These are phyloP conservation scores for Baudoinia panamericana DNA, from an alignment of 495 filamentous ascomycete species.

Conservation along the genomic window DNA sequence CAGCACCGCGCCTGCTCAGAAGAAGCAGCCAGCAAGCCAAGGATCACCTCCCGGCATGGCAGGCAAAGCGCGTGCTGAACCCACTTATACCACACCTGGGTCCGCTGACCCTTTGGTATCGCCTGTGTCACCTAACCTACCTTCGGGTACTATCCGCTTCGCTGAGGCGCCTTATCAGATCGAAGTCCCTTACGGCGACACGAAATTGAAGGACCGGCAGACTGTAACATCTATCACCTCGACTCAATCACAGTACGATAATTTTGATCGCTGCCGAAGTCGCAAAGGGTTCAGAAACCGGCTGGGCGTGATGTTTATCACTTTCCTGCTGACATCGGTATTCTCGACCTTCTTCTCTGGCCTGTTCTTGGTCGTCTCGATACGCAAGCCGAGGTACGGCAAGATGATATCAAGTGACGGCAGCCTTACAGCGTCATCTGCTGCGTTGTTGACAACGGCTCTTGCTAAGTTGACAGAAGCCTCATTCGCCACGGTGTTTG, in stretches of 20 bases:
- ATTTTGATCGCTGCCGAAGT: conserved; percentile 21
- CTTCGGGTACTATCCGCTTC: conserved; percentile 3
- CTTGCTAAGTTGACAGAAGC: conserved; percentile 64
- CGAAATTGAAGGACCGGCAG: background rate
- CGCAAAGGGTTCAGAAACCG: conserved; percentile 22
- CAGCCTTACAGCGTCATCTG: conserved; percentile 40
- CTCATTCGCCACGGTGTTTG: conserved; percentile 64
- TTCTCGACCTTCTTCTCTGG: conserved; percentile 56
- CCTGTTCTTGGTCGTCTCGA: conserved; percentile 46
- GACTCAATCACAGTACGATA: conserved; percentile 7
- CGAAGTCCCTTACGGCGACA: background rate
- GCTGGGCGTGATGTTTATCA: conserved; percentile 36
- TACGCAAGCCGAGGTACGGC: conserved; percentile 48
- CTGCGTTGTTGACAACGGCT: conserved; percentile 46
- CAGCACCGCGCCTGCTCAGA: background rate
- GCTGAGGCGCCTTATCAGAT: background rate
- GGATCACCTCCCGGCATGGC: background rate
- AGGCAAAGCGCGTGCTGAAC: background rate
- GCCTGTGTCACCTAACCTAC: background rate
- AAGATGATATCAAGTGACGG: conserved; percentile 36
- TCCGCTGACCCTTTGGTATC: conserved; percentile 4
- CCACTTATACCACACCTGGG: background rate
- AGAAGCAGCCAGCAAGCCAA: background rate
- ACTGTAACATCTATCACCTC: conserved; percentile 4
- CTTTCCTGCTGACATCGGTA: conserved; percentile 45